Evolutionary conservation across 257 asterid species (phyloP), one percentile per base, ranked within the genome.

Genomic region (Ballota nigra): DNA sequence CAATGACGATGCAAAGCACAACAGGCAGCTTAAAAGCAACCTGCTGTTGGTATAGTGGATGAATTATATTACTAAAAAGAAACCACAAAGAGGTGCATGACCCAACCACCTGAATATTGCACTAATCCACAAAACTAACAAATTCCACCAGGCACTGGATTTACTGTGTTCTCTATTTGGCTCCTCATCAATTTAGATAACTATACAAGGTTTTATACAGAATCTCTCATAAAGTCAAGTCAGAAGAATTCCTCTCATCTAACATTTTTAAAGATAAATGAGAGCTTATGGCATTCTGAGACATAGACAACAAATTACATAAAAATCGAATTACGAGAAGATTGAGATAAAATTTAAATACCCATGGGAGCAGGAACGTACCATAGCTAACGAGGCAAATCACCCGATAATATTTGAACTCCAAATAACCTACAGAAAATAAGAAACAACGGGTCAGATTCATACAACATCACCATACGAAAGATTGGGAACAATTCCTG

Each of bases 361-460:
- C 52, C 6, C 4, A 60, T 40, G 19, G 36, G 16, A 8, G 3
- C 12, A 66, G 49, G 24, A 62, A 47, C 75, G 20, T 81, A 81
- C 85, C 85, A 81, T 81, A 9, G 76, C 71, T 74, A 57, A 57
- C 49, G 70, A 13, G 47, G 73, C 22, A 18, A 62, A 53, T 28
- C 76, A 43, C 70, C 72, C 47, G 68, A 62, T 20, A 47, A 66
- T 66, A 49, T 26, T 40, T 38, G 66, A 74, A 40, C 65, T 53
- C 75, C 78, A 69, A 69, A 61, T 61, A 36, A 74, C 76, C 85
- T 81, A 36, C 77, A 69, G 18, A 63, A 2, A 26, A 43, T 9
- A 33, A 15, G 19, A 13, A 66, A 5, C 40, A 16, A 57, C 22
- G 9, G 15, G 56, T 43, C 20, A 55, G 55, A 66, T 43, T 41